phyloP scores from a whole-genome alignment of 1,139 yeast species.

The Geotrichum europaeum region DNA sequence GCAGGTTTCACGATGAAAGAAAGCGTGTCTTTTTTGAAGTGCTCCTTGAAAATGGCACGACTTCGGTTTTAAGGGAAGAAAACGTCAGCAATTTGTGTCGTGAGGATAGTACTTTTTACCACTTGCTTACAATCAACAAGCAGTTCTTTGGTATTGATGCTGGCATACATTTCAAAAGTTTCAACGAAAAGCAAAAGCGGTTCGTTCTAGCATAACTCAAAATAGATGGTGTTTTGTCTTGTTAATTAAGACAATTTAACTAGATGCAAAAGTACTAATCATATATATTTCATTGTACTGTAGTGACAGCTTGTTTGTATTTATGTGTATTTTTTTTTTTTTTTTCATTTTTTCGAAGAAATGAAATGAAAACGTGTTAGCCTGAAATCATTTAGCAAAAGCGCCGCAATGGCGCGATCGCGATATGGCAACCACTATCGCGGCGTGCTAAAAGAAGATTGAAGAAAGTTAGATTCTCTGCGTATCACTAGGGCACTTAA shows the following conservation, averaged over 20 bases:
- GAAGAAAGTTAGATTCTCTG: constrained; percentile 36
- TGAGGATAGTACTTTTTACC: not conserved
- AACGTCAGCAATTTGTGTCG: not conserved
- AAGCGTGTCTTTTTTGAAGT: not conserved
- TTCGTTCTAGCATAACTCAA: not conserved
- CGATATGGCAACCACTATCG: constrained; percentile 26
- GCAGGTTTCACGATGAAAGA: not conserved
- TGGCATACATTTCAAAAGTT: not conserved
- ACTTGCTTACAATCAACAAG: not conserved
- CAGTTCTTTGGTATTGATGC: not conserved
- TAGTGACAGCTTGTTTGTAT: too few relatives aligned
- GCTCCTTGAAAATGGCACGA: not conserved
- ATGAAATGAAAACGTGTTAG: not conserved
- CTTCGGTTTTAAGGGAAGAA: not conserved
- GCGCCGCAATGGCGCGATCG: not conserved
- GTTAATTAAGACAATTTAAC: too few relatives aligned
- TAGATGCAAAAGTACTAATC: too few relatives aligned
- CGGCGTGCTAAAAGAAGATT: not conserved
- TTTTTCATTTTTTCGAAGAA: too few relatives aligned
- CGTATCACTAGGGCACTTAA: constrained; percentile 58
- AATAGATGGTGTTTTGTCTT: too few relatives aligned
- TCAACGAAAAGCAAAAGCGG: not conserved
- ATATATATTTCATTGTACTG: too few relatives aligned
- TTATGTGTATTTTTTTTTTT: too few relatives aligned
- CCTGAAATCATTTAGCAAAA: not conserved